Evolutionary conservation across 345 rosid genomes (phyloP).

Genomic region (Brassica cretica): DNA sequence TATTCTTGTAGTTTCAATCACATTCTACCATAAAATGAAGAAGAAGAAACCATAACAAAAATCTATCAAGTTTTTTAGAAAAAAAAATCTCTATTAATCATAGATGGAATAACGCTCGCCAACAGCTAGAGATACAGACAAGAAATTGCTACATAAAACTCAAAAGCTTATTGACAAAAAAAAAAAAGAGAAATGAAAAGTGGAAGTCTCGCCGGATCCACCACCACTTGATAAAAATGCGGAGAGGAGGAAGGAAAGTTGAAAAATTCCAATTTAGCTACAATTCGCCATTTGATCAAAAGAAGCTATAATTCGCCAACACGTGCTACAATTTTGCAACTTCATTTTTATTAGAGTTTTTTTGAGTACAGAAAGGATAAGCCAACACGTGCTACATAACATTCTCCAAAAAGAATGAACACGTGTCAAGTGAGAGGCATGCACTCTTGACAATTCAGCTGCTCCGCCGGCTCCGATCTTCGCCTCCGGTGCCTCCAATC

Average conservation of each 20-base stretch:
- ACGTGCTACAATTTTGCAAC: too few species aligned
- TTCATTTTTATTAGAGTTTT: too few species aligned
- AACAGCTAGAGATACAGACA: not conserved
- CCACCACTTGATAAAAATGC: constrained; percentile 39
- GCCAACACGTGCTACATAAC: too few species aligned
- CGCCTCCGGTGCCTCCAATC: too few species aligned
- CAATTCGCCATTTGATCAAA: too few species aligned
- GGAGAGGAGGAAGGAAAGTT: not conserved
- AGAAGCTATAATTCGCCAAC: too few species aligned
- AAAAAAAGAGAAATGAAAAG: constrained; percentile 1
- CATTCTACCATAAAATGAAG: not conserved
- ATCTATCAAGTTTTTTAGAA: not conserved
- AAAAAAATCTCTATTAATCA: not conserved
- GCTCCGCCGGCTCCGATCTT: too few species aligned
- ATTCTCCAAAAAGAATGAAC: too few species aligned
- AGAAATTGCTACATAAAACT: constrained; percentile 2
- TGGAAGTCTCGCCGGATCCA: constrained; percentile 28
- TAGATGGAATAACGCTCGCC: not conserved
- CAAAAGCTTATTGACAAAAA: not conserved
- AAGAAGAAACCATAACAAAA: not conserved
- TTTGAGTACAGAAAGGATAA: too few species aligned
- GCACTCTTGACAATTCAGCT: too few species aligned
- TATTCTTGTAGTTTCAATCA: not conserved
- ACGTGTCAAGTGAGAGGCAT: too few species aligned
- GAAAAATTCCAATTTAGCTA: constrained; percentile 23